Conservation (phyloP, 129 eudicot species). For the Heracleum sosnowskyi region DNA sequence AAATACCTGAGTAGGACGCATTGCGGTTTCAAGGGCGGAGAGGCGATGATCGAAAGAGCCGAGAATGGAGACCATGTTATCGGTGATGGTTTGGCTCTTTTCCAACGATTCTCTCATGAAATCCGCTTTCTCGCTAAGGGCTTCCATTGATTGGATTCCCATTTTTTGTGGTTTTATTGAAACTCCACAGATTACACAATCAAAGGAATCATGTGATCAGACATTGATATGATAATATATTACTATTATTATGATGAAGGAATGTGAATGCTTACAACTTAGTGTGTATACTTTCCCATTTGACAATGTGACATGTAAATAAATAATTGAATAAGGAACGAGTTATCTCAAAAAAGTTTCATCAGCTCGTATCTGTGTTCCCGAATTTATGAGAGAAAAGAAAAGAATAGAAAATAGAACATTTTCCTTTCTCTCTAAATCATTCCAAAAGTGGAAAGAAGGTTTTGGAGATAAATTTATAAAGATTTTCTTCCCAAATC, state of each 20-base stretch:
- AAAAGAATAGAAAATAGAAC: too few relatives aligned
- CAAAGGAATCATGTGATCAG: neutral
- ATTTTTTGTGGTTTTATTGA: neutral
- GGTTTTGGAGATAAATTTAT: too few relatives aligned
- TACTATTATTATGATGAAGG: neutral
- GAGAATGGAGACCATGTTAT: conserved; percentile 68
- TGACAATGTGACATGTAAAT: too few relatives aligned
- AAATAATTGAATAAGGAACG: neutral
- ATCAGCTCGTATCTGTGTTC: too few relatives aligned
- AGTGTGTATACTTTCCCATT: neutral
- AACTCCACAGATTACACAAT: neutral
- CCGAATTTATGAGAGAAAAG: too few relatives aligned
- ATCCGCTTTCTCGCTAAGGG: conserved; percentile 53
- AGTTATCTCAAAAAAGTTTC: neutral
- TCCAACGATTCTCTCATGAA: conserved; percentile 64
- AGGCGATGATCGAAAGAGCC: conserved; percentile 93
- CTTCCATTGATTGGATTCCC: conserved; percentile 52
- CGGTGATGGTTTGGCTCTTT: conserved; percentile 69
- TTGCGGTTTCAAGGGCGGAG: conserved; percentile 94
- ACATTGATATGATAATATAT: neutral
- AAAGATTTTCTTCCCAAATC: too few relatives aligned
- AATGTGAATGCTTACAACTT: neutral
- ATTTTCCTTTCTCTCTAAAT: too few relatives aligned
- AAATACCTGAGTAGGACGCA: conserved; percentile 90
- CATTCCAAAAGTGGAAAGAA: too few relatives aligned